phyloP scores from a whole-genome alignment of 2,329 filamentous ascomycete genomes.

The Thelonectria blattea region DNA sequence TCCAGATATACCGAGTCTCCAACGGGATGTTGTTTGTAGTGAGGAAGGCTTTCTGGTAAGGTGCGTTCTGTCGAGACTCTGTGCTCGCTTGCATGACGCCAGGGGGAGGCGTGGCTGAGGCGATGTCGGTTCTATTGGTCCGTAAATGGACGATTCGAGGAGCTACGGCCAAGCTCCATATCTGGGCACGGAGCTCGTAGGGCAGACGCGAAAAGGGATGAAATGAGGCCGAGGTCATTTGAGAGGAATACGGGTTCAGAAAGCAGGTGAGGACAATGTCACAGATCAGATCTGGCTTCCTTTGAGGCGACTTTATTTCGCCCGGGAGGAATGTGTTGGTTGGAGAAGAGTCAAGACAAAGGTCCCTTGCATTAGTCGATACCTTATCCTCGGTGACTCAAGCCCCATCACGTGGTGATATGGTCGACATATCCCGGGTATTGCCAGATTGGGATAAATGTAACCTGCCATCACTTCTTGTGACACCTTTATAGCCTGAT shows the following conservation, averaged over 20 bases:
- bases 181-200: conserved; percentile 8
- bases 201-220: conserved; percentile 12
- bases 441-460: background rate
- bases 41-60: conserved; percentile 13
- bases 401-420: background rate
- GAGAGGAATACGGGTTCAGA: background rate
- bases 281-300: background rate
- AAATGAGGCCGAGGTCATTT: conserved; percentile 10
- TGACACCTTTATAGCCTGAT: background rate
- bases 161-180: conserved; percentile 12
- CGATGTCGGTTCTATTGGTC: background rate
- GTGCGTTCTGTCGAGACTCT: conserved; percentile 7
- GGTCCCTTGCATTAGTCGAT: background rate
- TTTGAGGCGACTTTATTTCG: background rate
- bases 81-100: conserved; percentile 4
- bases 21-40: conserved; percentile 1
- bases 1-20: conserved; percentile 22
- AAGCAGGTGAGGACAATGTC: background rate
- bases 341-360: conserved; percentile 4
- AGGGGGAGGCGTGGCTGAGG: conserved; percentile 9
- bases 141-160: conserved; percentile 14
- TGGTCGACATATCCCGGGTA: too few relatives aligned
- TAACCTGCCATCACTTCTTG: background rate
- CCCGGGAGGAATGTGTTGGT: conserved; percentile 2
- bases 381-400: background rate